phyloP scores from a whole-genome alignment of 2,329 filamentous ascomycete species.

The Ascochyta pisi region DNA sequence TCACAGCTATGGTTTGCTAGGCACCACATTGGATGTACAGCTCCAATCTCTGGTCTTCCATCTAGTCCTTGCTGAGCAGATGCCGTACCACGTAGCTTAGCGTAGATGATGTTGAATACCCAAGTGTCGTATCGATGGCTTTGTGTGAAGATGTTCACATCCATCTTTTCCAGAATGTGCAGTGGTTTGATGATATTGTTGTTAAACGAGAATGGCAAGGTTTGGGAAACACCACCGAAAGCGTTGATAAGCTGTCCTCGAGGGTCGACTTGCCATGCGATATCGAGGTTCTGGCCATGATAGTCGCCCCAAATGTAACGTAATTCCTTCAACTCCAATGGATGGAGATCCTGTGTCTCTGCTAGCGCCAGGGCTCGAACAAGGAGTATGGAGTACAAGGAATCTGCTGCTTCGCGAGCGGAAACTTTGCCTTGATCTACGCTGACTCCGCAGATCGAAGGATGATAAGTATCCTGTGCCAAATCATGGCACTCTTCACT shows the following conservation, averaged over 20 bases:
- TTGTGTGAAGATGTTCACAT: constrained; percentile 73
- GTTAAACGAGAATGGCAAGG: constrained; percentile 78
- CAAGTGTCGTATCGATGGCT: constrained; percentile 70
- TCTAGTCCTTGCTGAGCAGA: constrained; percentile 76
- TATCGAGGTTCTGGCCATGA: constrained; percentile 38
- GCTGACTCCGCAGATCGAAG: constrained; percentile 62
- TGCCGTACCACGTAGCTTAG: constrained; percentile 89
- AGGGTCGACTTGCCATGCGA: constrained; percentile 26
- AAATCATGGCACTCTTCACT: constrained; percentile 61
- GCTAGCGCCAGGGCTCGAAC: constrained; percentile 67
- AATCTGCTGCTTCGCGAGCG: constrained; percentile 64
- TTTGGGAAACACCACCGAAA: constrained; percentile 55
- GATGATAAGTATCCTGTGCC: constrained; percentile 65
- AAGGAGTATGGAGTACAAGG: constrained; percentile 66
- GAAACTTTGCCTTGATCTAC: constrained; percentile 63
- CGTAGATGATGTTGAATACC: constrained; percentile 90
- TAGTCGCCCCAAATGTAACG: constrained; percentile 73
- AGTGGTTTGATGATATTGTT: constrained; percentile 77
- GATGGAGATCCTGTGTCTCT: constrained; percentile 64
- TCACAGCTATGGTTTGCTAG: constrained; percentile 96
- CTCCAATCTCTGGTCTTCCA: constrained; percentile 86
- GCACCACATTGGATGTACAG: constrained; percentile 95
- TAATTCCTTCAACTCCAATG: constrained; percentile 65
- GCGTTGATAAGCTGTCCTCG: constrained; percentile 22
- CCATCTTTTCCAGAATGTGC: constrained; percentile 83